A percentile compares a stretch with the other conserved stretches of the same genome.
Evolutionary conservation across 2,329 filamentous ascomycete species (phyloP).

Genomic region (Fusarium sp.): DNA sequence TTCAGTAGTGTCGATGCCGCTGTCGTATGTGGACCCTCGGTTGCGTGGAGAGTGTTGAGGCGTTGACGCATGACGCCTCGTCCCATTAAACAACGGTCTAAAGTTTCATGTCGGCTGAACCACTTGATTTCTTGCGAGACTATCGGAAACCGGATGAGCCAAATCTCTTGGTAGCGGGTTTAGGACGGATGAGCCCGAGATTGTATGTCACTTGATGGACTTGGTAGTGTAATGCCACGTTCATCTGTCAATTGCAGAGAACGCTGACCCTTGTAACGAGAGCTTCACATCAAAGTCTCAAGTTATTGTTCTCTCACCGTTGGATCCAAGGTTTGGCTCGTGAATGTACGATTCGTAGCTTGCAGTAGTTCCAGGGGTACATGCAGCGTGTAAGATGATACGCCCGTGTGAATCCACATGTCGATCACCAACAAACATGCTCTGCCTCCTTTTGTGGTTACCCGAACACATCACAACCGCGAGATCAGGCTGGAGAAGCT

Average conservation of each 20-base stretch:
- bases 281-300: not conserved
- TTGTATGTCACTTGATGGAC: not conserved
- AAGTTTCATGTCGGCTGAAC: slow-evolving; percentile 9
- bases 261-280: not conserved
- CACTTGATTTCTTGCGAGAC: not conserved
- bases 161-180: slow-evolving; percentile 17
- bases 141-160: not conserved
- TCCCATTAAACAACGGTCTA: slow-evolving; percentile 4
- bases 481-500: not conserved
- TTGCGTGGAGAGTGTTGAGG: slow-evolving; percentile 24
- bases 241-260: not conserved
- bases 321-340: not conserved
- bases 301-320: not conserved
- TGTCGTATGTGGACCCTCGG: slow-evolving; percentile 4
- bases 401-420: slow-evolving; percentile 17
- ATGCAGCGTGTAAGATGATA: slow-evolving; percentile 33
- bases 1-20: slow-evolving; percentile 3
- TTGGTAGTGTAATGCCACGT: not conserved
- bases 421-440: not conserved
- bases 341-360: not conserved
- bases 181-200: slow-evolving; percentile 1
- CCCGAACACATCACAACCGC: not conserved
- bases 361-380: not conserved
- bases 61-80: slow-evolving; percentile 27
- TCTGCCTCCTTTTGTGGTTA: slow-evolving; percentile 9